Evolutionary conservation across 2,329 filamentous ascomycete genomes (phyloP), one percentile per base, ranked within the genome.

Genomic region (Trichoderma sp.): DNA sequence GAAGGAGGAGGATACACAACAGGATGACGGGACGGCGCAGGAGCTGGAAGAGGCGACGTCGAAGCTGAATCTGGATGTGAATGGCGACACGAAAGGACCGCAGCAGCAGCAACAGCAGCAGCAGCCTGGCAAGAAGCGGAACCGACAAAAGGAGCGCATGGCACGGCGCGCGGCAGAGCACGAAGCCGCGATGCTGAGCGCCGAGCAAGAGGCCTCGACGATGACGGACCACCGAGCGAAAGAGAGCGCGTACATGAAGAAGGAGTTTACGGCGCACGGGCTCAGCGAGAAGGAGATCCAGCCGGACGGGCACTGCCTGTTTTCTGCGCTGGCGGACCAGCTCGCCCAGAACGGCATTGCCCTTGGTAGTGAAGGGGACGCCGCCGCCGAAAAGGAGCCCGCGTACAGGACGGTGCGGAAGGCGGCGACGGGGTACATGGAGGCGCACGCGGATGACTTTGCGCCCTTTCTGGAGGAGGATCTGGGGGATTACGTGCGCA

Each of bases 241-340:
- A 60, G 93, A 97, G 79, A 83, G 87, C 70, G 81, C 84, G 59
- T 83, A 85, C 54, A 93, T 99, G 88, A 81, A 85, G 65, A 80
- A 80, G 30, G 85, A 86, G 47, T 90, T 97, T 74, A 78, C 81
- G 62, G 79, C 82, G 51, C 79, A 89, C 65, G 82, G 82, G 0
- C 82, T 98, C 17, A 81, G 80, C 21, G 91, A 97, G 79, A 85
- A 90, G 71, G 88, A 92, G 66, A 93, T 99, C 65, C 85, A 85
- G 45, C 92, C 95, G 0, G 94, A 99, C 77, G 95, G 95, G 0
- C 95, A 99, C 78, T 99, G 95, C 74, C 81, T 99, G 17, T 99
- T 98, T 78, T 90, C 92, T 17, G 93, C 95, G 0, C 85, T 98
- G 58, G 93, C 94, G 28, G 92, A 95, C 75, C 93, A 97, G 77